A percentile compares a stretch with the other conserved stretches of the same genome.
phyloP scores from a whole-genome alignment of 306 rosid species.

The Inga leiocalycina region DNA sequence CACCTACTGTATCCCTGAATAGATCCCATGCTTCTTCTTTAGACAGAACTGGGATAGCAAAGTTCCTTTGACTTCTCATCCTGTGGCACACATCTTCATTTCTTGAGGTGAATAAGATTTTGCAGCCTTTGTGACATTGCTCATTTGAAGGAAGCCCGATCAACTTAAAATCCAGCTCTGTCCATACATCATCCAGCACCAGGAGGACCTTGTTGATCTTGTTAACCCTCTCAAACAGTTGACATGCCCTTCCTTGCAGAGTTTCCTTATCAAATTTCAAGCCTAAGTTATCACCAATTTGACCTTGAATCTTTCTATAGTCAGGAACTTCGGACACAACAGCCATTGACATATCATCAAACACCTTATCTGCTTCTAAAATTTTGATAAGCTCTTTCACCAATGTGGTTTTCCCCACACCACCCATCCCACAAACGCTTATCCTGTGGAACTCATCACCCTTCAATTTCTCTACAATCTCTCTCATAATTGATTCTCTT shows the following conservation, averaged over 20 bases:
- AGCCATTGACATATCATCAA: conserved; percentile 29
- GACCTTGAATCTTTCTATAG: conserved; percentile 9
- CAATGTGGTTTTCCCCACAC: conserved; percentile 36
- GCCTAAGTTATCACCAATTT: conserved; percentile 23
- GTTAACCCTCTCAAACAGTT: conserved; percentile 7
- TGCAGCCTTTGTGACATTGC: conserved; percentile 26
- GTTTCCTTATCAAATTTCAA: conserved; percentile 6
- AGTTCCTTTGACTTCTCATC: conserved; percentile 28
- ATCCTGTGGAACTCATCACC: conserved; percentile 11
- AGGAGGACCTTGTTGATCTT: background rate
- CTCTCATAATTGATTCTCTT: background rate
- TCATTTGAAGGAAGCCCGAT: conserved; percentile 33
- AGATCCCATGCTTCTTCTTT: conserved; percentile 31
- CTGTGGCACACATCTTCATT: background rate
- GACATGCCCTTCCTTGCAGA: background rate
- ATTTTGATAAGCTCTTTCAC: conserved; percentile 26
- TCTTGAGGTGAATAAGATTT: conserved; percentile 44
- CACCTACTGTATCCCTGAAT: conserved; percentile 18
- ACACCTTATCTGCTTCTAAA: conserved; percentile 3
- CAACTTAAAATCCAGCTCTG: conserved; percentile 23
- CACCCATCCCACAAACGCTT: conserved; percentile 39
- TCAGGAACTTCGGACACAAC: conserved; percentile 26
- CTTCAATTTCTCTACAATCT: conserved; percentile 2
- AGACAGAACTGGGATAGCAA: background rate
- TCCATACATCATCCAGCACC: conserved; percentile 51